Conservation (phyloP, 805 yeast genomes). For the Sugiyamaella boreocaroliniensis region DNA sequence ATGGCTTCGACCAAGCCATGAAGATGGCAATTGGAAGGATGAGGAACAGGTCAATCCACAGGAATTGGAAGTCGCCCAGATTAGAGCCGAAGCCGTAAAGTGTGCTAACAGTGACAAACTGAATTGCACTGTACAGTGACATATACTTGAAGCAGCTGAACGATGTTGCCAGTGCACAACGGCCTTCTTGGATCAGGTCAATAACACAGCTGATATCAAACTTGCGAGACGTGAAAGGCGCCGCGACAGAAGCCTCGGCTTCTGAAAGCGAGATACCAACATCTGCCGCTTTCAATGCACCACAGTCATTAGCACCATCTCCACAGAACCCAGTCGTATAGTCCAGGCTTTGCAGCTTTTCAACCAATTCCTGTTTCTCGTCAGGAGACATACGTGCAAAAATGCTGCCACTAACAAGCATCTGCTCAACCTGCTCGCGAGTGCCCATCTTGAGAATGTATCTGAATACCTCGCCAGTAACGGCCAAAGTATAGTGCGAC, state of each 20-base stretch:
- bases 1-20: slow-evolving; percentile 95
- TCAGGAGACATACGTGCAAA: slow-evolving; percentile 99
- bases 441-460: slow-evolving; percentile 49
- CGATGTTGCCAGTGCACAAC: slow-evolving; percentile 90
- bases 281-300: slow-evolving; percentile 96
- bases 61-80: slow-evolving; percentile 92
- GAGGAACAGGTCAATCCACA: slow-evolving; percentile 84
- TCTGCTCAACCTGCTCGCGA: slow-evolving; percentile 41
- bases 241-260: slow-evolving; percentile 98
- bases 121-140: slow-evolving; percentile 96
- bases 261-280: slow-evolving; percentile 94
- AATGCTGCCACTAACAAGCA: slow-evolving; percentile 66
- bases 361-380: slow-evolving; percentile 93
- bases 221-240: slow-evolving; percentile 87
- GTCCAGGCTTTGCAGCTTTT: slow-evolving; percentile 73
- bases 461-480: slow-evolving; percentile 90
- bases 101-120: slow-evolving; percentile 79
- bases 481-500: slow-evolving; percentile 60
- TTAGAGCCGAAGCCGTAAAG: slow-evolving; percentile 85
- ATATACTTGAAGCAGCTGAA: slow-evolving; percentile 96
- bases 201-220: slow-evolving; percentile 92
- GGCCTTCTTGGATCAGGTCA: slow-evolving; percentile 87
- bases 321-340: slow-evolving; percentile 97
- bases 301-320: slow-evolving; percentile 99
- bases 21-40: slow-evolving; percentile 92